Evolutionary conservation across 306 rosid genomes (phyloP).

Genomic region (Dalbergia oliveri): DNA sequence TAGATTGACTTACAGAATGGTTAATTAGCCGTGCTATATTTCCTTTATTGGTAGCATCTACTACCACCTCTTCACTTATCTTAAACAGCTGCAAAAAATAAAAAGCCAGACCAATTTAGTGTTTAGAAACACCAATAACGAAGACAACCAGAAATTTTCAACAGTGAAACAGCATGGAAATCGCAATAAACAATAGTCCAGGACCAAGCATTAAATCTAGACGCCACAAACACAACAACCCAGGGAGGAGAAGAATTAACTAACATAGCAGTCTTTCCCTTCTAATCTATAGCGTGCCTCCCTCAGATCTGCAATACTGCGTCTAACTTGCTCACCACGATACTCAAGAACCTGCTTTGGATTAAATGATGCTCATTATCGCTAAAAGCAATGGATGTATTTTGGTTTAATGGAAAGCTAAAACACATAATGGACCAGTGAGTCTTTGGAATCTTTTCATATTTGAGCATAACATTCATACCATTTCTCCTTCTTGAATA

Average conservation of each 20-base stretch:
- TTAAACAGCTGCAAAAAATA: conserved; percentile 74
- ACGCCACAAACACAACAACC: not conserved
- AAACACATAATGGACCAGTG: conserved; percentile 25
- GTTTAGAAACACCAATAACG: conserved; percentile 19
- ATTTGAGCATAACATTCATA: conserved; percentile 46
- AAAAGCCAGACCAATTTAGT: conserved; percentile 8
- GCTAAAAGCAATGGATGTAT: conserved; percentile 15
- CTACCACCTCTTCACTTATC: conserved; percentile 92
- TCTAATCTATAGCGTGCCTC: conserved; percentile 77
- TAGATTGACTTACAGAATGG: conserved; percentile 77
- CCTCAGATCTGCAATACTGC: conserved; percentile 79
- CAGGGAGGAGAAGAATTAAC: conserved; percentile 41
- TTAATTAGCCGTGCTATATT: conserved; percentile 90
- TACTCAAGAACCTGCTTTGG: conserved; percentile 82
- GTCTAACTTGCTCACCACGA: conserved; percentile 93
- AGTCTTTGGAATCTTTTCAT: not conserved
- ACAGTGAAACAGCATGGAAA: not conserved
- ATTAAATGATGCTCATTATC: conserved; percentile 40
- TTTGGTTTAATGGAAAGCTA: conserved; percentile 42
- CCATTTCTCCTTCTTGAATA: conserved; percentile 98
- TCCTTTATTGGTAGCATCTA: conserved; percentile 93
- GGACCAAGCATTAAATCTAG: conserved; percentile 10
- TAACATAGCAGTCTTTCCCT: conserved; percentile 95
- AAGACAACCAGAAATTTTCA: conserved; percentile 16
- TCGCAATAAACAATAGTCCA: conserved; percentile 5